Evolutionary conservation across 768 basidiomycete species (phyloP).

Genomic region (Suillus brevipes): DNA sequence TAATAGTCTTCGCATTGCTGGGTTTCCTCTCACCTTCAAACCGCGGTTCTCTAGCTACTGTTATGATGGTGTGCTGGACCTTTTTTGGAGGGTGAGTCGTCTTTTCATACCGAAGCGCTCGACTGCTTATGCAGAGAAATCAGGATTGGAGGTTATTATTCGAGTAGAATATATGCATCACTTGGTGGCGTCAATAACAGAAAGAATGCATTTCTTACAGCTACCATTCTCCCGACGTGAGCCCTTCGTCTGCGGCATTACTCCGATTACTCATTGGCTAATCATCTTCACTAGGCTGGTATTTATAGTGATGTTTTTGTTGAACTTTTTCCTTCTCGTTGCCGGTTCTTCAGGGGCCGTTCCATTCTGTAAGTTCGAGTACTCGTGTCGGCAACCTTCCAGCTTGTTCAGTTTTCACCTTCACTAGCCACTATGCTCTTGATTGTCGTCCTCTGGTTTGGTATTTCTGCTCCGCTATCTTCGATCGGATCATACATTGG

Average conservation of each 20-base stretch:
- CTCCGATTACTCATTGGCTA: conserved; percentile 9
- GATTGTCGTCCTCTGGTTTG: conserved; percentile 87
- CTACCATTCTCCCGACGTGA: conserved; percentile 85
- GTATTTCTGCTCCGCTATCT: conserved; percentile 89
- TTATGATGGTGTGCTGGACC: conserved; percentile 76
- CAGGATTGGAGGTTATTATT: conserved; percentile 88
- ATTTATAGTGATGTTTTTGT: conserved; percentile 83
- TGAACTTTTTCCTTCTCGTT: conserved; percentile 85
- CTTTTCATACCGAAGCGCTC: conserved; percentile 1
- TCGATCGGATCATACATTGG: conserved; percentile 86
- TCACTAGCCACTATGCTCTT: conserved; percentile 75
- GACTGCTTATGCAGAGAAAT: conserved; percentile 11
- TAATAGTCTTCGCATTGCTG: conserved; percentile 80
- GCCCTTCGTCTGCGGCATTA: conserved; percentile 23
- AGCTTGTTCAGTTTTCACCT: conserved; percentile 6
- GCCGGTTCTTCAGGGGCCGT: conserved; percentile 93
- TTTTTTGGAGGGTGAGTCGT: conserved; percentile 76
- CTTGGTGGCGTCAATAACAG: conserved; percentile 76
- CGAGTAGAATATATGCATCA: conserved; percentile 77
- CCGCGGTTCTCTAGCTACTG: conserved; percentile 86
- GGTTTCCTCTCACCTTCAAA: conserved; percentile 97
- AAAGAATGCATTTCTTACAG: conserved; percentile 85
- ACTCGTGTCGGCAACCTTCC: neutral
- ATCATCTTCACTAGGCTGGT: conserved; percentile 54
- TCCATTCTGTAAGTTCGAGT: conserved; percentile 69